phyloP scores from a whole-genome alignment of 129 eudicot genomes.

The Artemisia tridentata region DNA sequence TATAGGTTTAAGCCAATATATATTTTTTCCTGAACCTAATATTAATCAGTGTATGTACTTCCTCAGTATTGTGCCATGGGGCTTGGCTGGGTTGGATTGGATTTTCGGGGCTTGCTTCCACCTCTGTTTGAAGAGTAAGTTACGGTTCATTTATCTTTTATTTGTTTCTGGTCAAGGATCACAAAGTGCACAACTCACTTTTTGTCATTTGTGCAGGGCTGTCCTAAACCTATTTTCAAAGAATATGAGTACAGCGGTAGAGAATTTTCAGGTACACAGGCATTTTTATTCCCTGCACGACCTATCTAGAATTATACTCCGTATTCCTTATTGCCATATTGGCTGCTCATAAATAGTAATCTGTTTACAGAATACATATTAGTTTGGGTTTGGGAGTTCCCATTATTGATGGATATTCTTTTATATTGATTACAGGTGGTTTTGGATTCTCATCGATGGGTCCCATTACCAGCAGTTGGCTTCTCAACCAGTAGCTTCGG shows the following conservation, averaged over 20 bases:
- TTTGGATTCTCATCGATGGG: constrained; percentile 99
- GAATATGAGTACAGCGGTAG: constrained; percentile 86
- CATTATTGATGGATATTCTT: constrained; percentile 5
- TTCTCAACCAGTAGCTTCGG: constrained; percentile 66
- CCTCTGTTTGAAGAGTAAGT: constrained; percentile 96
- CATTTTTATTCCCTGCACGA: constrained; percentile 1
- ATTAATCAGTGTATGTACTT: constrained; percentile 29
- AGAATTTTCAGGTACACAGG: constrained; percentile 83
- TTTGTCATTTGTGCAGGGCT: constrained; percentile 55
- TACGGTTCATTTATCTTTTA: background rate
- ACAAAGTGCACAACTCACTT: constrained; percentile 10
- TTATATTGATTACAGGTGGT: constrained; percentile 58
- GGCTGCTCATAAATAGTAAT: background rate
- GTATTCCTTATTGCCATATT: background rate
- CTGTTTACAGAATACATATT: background rate
- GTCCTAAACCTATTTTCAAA: constrained; percentile 81
- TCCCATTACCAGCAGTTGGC: constrained; percentile 91
- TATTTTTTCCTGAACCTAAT: background rate
- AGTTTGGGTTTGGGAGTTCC: constrained; percentile 9
- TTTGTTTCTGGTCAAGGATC: constrained; percentile 1
- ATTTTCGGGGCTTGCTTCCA: constrained; percentile 95
- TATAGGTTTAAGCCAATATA: background rate
- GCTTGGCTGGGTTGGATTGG: constrained; percentile 98
- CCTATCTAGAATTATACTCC: background rate
- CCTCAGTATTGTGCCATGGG: constrained; percentile 96